These are phyloP conservation scores for Monascus ruber DNA, from an alignment of 2,329 filamentous ascomycete species.

Conservation along the genomic window DNA sequence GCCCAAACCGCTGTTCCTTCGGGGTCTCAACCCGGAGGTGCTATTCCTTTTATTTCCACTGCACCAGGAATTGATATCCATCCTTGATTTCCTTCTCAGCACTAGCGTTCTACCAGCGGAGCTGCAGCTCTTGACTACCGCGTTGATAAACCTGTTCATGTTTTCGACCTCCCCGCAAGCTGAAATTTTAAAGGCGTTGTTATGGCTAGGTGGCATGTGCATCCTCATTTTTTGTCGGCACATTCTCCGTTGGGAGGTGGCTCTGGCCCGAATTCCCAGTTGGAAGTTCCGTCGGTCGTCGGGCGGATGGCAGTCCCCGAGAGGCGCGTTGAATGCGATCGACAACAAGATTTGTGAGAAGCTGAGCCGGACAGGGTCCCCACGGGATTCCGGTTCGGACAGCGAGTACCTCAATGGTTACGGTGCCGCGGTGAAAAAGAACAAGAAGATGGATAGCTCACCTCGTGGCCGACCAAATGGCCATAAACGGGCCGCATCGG, in stretches of 20 bases:
- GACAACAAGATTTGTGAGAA: conserved; percentile 38
- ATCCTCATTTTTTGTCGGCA: conserved; percentile 62
- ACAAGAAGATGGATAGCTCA: conserved; percentile 15
- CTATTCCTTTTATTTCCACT: conserved; percentile 65
- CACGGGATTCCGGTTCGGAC: conserved; percentile 26
- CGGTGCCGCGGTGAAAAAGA: conserved; percentile 21
- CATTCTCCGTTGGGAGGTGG: conserved; percentile 72
- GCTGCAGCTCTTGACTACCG: conserved; percentile 72
- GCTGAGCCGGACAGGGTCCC: conserved; percentile 31
- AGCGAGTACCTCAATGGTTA: conserved; percentile 21
- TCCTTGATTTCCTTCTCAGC: conserved; percentile 70
- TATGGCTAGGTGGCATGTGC: conserved; percentile 73
- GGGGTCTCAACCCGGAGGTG: conserved; percentile 43
- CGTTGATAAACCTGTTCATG: conserved; percentile 69
- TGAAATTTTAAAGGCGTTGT: conserved; percentile 69
- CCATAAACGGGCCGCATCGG: conserved; percentile 5
- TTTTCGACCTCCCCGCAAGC: conserved; percentile 72
- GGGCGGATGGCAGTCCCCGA: conserved; percentile 22
- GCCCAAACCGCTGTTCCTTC: conserved; percentile 19
- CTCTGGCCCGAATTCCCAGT: conserved; percentile 74
- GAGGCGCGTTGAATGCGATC: conserved; percentile 30
- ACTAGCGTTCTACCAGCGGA: conserved; percentile 82
- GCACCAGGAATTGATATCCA: conserved; percentile 63
- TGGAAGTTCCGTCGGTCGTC: conserved; percentile 67
- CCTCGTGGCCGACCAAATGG: neutral